Base-by-base conservation (phyloP, 305 asterid species). In the Coffea humblotiana region DNA sequence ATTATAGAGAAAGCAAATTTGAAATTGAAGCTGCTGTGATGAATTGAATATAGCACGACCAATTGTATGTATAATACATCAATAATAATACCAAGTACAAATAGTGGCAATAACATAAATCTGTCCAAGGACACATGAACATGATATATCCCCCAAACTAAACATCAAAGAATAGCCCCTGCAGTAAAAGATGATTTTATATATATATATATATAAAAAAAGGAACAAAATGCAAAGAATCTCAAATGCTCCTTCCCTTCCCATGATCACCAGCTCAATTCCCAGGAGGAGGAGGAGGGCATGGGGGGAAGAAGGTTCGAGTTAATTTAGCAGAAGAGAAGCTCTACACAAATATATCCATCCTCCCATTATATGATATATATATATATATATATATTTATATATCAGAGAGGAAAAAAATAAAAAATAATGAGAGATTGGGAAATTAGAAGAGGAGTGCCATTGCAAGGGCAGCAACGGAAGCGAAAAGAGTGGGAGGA, bases 401-500 rank as follows among this genome's bases (percentile, higher is more conserved):
- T 29, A 29, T 32, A 1, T 32, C 32, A 32, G 32, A 32, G 32
- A 32, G 32, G 32, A 32, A 32, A 32, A 32, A 32, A 32, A 32
- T 32, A 32, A 32, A 32, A 32, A 32, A 32, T 32, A 32, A 32
- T 32, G 32, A 32, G 1, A 32, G 32, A 32, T 32, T 32, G 32
- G 32, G 43, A 40, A 40, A 51, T 52, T 66, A 87, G 81, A 84
- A 80, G 64, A 87, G 80, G 43, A 84, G 67, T 56, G 81, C 85
- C 40, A 84, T 74, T 8, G 77, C 82, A 13, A 83, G 71, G 27
- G 90, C 85, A 1, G 76, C 82, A 5, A 80, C 18, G n/a, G 90
- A 80, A 29, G 88, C 86, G 19, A 87, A 71, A 3, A 65, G 54
- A 8, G 86, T 71, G 5, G 90, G 90, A 37, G 78, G 82, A 35